These are phyloP conservation scores for Colletotrichum sublineola DNA, from an alignment of 2,329 filamentous ascomycete species.

Conservation along the genomic window DNA sequence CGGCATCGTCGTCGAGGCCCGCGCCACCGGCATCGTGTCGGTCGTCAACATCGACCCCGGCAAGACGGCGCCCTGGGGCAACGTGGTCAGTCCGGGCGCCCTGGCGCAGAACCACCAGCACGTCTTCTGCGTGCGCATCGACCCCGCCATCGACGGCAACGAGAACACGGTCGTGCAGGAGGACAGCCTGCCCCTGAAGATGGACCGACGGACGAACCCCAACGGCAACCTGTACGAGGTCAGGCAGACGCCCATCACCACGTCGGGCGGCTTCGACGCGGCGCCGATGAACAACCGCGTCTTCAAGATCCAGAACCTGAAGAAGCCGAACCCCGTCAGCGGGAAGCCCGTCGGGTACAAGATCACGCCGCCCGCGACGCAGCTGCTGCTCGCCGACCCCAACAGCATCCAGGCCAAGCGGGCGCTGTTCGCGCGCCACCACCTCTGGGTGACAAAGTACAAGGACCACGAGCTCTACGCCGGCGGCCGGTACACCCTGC, in stretches of 20 bases:
- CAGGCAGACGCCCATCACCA: slow-evolving; percentile 58
- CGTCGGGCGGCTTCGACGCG: slow-evolving; percentile 57
- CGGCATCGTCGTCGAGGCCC: slow-evolving; percentile 42
- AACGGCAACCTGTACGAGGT: slow-evolving; percentile 62
- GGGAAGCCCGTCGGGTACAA: slow-evolving; percentile 55
- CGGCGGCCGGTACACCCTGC: slow-evolving; percentile 48
- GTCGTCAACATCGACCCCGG: slow-evolving; percentile 63
- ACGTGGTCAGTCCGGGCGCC: slow-evolving; percentile 65
- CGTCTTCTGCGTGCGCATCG: slow-evolving; percentile 66
- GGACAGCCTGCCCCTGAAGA: slow-evolving; percentile 66
- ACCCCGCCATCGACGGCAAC: slow-evolving; percentile 68
- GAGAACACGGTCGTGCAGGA: slow-evolving; percentile 67
- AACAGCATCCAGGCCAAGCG: slow-evolving; percentile 44
- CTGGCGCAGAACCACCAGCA: slow-evolving; percentile 71
- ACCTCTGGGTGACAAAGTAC: slow-evolving; percentile 49
- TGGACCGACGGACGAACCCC: slow-evolving; percentile 59
- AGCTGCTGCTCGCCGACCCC: slow-evolving; percentile 50
- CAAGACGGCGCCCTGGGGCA: slow-evolving; percentile 59
- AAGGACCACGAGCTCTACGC: slow-evolving; percentile 50
- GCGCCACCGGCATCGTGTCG: slow-evolving; percentile 55
- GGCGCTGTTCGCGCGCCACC: slow-evolving; percentile 48
- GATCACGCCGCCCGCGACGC: slow-evolving; percentile 52
- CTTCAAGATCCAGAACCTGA: slow-evolving; percentile 38
- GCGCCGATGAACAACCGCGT: slow-evolving; percentile 56
- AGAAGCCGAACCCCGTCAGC: slow-evolving; percentile 50